phyloP scores from a whole-genome alignment of 805 yeast genomes.

The Spathaspora boniae region DNA sequence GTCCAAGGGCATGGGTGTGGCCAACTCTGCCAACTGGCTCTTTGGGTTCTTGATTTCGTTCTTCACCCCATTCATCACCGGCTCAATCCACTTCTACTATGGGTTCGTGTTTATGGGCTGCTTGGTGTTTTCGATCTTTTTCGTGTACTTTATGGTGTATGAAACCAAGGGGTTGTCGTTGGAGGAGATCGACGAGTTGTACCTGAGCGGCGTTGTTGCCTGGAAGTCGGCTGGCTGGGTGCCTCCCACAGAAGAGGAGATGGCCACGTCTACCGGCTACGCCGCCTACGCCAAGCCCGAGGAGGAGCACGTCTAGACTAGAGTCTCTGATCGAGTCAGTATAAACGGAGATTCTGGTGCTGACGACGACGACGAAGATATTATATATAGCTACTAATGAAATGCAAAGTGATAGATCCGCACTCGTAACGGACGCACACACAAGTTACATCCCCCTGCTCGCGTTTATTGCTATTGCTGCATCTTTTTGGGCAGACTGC shows the following conservation, averaged over 20 bases:
- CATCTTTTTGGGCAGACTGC: no score
- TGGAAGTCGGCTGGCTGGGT: conserved; percentile 47
- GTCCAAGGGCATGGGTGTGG: conserved; percentile 59
- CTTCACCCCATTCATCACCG: conserved; percentile 63
- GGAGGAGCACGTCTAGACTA: conserved; percentile 24
- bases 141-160: conserved; percentile 67
- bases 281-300: conserved; percentile 32
- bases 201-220: conserved; percentile 36
- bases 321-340: neutral
- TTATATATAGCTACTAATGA: no score
- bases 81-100: conserved; percentile 56
- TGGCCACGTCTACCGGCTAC: conserved; percentile 34
- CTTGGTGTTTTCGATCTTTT: conserved; percentile 57
- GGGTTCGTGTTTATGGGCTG: conserved; percentile 69
- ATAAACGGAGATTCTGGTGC: no score
- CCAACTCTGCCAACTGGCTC: conserved; percentile 63
- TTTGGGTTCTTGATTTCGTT: conserved; percentile 62
- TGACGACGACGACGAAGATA: no score
- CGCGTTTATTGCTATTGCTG: no score
- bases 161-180: conserved; percentile 80
- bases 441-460: no score
- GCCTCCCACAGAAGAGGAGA: conserved; percentile 39
- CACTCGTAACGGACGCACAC: no score
- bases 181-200: conserved; percentile 77
- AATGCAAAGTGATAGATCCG: no score